Base-by-base conservation (phyloP, 139 green algal genomes). In the Closterium sp. region DNA sequence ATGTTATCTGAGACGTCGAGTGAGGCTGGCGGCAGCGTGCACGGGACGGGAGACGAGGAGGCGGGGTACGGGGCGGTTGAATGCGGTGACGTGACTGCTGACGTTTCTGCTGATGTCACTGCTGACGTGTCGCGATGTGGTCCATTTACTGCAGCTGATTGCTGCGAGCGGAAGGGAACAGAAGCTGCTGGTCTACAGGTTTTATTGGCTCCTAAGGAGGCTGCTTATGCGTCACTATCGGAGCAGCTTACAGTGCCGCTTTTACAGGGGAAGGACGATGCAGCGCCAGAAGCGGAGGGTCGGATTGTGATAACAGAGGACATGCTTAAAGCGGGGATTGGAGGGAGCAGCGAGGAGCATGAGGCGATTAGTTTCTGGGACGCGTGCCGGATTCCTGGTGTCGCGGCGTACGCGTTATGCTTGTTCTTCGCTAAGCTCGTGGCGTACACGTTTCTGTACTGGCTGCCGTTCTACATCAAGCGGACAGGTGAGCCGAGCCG, bases 371-470 rank as follows among this genome's bases (percentile, higher is more conserved):
- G 88, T 36, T 91, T 91, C 84, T 89, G 93, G 87, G 95, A 97
- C 31, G 97, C 97, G 1, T 98, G 96, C 96, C 86, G 88, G 35
- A 99, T 99, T 90, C 97, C 97, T 3, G 97, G 97, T 30, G 97
- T 99, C 1, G 90, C 95, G 2, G 89, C 96, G 3, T 99, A 97
- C 91, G 96, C 97, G 2, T 93, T 98, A 64, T 98, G 96, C 89
- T 95, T 99, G 30, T 99, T 99, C 95, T 99, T 99, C 93, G 96
- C 96, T 91, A 99, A 99, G 95, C 97, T 99, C 23, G 97, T 99
- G 36, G 97, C 97, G 33, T 99, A 99, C 96, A 98, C 97, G 28
- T 99, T 99, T 94, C 95, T 99, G 9, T 99, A 99, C 95, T 99
- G 97, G 97, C 95, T 99, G 36, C 97, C 97, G 5, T 99, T 97